Evolutionary conservation across 1,139 yeast genomes (phyloP).

Genomic region (Nakaseomyces delphensis): DNA sequence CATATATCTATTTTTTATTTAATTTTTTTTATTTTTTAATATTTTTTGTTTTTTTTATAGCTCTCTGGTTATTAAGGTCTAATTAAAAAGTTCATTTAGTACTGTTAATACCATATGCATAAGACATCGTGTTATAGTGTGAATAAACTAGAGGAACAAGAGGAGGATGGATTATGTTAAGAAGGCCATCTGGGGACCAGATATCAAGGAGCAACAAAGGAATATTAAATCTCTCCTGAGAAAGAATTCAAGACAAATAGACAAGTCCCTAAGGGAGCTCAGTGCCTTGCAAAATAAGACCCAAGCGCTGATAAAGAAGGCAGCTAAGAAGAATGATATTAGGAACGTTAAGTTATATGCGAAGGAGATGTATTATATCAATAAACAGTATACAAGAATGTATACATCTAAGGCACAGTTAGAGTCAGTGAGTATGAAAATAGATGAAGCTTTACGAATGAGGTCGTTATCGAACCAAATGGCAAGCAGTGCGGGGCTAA

Average conservation of each 20-base stretch:
- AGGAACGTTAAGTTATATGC: slow-evolving; percentile 75
- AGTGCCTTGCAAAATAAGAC: slow-evolving; percentile 60
- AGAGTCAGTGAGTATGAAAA: slow-evolving; percentile 77
- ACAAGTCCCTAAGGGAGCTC: slow-evolving; percentile 63
- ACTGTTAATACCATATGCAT: no score
- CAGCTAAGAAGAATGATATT: slow-evolving; percentile 72
- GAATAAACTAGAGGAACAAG: no score
- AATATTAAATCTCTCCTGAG: slow-evolving; percentile 75
- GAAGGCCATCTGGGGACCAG: slow-evolving; percentile 90
- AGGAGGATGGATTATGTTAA: slow-evolving; percentile 60
- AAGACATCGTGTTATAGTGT: no score
- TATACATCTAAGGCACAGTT: slow-evolving; percentile 77
- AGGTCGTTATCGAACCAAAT: slow-evolving; percentile 75
- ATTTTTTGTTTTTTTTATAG: neutral
- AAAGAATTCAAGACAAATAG: slow-evolving; percentile 76
- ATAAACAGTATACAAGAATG: slow-evolving; percentile 66
- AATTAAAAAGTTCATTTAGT: no score
- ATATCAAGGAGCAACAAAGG: slow-evolving; percentile 88
- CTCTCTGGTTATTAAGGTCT: neutral
- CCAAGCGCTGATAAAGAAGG: slow-evolving; percentile 58
- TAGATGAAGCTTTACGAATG: slow-evolving; percentile 88
- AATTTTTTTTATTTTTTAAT: no score
- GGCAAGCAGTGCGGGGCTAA: slow-evolving; percentile 67
- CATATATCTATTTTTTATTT: no score
- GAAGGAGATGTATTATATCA: slow-evolving; percentile 65